Conservation (phyloP, 2,329 filamentous ascomycete genomes). For the Clonostachys rosea region DNA sequence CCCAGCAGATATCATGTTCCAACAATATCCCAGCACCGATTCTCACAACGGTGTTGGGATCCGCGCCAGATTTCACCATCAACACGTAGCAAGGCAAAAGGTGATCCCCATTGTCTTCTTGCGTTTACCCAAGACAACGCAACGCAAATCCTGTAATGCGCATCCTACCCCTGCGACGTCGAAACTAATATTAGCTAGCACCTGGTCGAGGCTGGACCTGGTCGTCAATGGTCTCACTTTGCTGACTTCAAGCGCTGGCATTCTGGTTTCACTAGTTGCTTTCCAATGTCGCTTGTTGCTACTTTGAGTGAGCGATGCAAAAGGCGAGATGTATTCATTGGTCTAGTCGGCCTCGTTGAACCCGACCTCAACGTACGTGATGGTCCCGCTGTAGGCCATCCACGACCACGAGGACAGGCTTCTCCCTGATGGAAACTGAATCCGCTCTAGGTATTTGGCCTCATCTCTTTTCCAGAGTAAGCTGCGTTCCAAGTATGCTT, state of each 20-base stretch:
- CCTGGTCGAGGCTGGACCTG: too few species aligned
- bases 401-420: background rate
- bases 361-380: background rate
- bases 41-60: too few species aligned
- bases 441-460: background rate
- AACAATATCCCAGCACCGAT: too few species aligned
- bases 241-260: conserved; percentile 10
- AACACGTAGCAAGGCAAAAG: too few species aligned
- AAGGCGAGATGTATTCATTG: background rate
- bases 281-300: background rate
- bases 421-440: background rate
- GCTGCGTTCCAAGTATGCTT: background rate
- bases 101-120: too few species aligned
- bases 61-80: too few species aligned
- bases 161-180: too few species aligned
- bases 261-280: background rate
- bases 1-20: too few species aligned
- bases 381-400: background rate
- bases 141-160: too few species aligned
- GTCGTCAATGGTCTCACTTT: background rate
- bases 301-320: background rate
- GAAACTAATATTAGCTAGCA: too few species aligned
- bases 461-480: background rate
- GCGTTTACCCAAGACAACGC: too few species aligned
- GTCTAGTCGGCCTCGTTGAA: background rate